Evolutionary conservation across 805 yeast genomes (phyloP).

Genomic region (Saturnispora bothae): DNA sequence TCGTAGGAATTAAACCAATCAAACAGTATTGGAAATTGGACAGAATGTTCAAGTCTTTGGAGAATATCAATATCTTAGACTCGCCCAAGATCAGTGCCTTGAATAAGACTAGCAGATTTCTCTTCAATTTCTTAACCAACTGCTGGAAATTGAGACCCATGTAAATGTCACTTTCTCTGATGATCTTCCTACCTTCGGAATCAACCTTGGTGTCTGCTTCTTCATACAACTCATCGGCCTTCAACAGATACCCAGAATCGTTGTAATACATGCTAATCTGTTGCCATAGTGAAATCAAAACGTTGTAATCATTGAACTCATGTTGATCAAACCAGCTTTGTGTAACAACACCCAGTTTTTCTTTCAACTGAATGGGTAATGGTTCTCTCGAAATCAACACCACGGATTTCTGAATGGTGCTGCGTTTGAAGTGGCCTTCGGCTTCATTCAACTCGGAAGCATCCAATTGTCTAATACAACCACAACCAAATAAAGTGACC

Average conservation of each 20-base stretch:
- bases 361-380: slow-evolving; percentile 77
- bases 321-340: slow-evolving; percentile 75
- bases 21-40: slow-evolving; percentile 79
- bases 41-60: slow-evolving; percentile 67
- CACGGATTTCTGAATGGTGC: slow-evolving; percentile 83
- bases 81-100: slow-evolving; percentile 67
- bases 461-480: slow-evolving; percentile 80
- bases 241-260: slow-evolving; percentile 18
- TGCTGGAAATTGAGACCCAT: slow-evolving; percentile 67
- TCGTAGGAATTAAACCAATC: slow-evolving; percentile 73
- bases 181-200: slow-evolving; percentile 16
- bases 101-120: slow-evolving; percentile 52
- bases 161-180: slow-evolving; percentile 49
- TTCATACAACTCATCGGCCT: slow-evolving; percentile 25
- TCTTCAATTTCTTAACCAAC: slow-evolving; percentile 47
- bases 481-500: slow-evolving; percentile 84
- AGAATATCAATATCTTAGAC: slow-evolving; percentile 61
- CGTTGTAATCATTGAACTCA: slow-evolving; percentile 58
- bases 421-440: slow-evolving; percentile 36
- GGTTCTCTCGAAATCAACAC: slow-evolving; percentile 79
- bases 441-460: slow-evolving; percentile 38
- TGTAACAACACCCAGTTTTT: slow-evolving; percentile 83
- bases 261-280: slow-evolving; percentile 43
- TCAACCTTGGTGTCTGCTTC: neutral
- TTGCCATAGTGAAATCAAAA: slow-evolving; percentile 60